These are phyloP conservation scores for Candida yuanshanica DNA, from an alignment of 805 yeast genomes.

Conservation along the genomic window DNA sequence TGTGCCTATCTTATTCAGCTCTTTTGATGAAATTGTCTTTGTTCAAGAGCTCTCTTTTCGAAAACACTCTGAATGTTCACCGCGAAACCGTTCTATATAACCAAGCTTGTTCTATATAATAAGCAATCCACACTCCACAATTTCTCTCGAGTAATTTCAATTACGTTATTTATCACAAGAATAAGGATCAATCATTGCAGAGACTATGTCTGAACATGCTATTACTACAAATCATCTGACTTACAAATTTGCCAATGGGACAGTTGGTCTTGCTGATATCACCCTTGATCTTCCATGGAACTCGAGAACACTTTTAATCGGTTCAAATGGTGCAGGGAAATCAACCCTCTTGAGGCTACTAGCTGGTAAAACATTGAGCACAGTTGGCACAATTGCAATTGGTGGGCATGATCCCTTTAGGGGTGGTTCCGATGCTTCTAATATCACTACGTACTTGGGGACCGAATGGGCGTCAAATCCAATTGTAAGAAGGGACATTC, in stretches of 20 bases:
- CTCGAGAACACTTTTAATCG: slow-evolving; percentile 72
- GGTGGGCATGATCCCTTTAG: slow-evolving; percentile 88
- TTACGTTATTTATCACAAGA: background rate
- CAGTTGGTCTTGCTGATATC: slow-evolving; percentile 65
- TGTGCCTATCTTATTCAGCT: too few species aligned
- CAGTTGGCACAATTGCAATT: slow-evolving; percentile 61
- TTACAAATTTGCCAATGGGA: slow-evolving; percentile 58
- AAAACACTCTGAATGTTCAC: background rate
- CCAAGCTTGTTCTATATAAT: too few species aligned
- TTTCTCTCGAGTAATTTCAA: too few species aligned
- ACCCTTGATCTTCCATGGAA: slow-evolving; percentile 59
- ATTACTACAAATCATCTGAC: slow-evolving; percentile 60
- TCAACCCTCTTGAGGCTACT: slow-evolving; percentile 78
- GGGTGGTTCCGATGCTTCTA: slow-evolving; percentile 39
- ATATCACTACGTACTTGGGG: slow-evolving; percentile 73
- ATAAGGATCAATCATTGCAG: background rate
- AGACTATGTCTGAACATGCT: slow-evolving; percentile 32
- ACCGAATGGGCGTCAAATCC: slow-evolving; percentile 97
- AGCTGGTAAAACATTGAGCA: slow-evolving; percentile 87
- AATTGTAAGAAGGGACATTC: slow-evolving; percentile 84
- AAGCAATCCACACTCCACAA: background rate
- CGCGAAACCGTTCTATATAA: background rate
- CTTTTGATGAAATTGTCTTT: background rate
- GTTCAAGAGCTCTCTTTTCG: too few species aligned
- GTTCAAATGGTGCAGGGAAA: slow-evolving; percentile 98